Conservation (phyloP, 1,284 basidiomycete species). For the Microbotryum silenes-acaulis region DNA sequence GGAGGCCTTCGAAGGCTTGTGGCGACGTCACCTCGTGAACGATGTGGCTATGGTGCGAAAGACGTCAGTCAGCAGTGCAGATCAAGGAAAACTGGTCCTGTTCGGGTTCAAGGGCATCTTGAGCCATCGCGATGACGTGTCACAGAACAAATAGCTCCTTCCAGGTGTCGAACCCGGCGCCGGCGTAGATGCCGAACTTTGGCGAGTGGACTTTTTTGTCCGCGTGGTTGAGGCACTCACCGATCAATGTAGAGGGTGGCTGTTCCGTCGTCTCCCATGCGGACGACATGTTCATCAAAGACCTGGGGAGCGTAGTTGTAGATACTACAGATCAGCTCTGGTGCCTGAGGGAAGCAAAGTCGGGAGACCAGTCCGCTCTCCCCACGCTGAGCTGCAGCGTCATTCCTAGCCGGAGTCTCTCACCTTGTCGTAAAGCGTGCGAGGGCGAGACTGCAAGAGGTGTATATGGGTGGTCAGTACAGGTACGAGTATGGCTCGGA, state of each 20-base stretch:
- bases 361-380: background rate
- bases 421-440: slow-evolving; percentile 77
- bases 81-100: too few relatives aligned
- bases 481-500: too few relatives aligned
- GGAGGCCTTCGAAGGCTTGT: slow-evolving; percentile 92
- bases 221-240: slow-evolving; percentile 41
- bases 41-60: slow-evolving; percentile 57
- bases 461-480: too few relatives aligned
- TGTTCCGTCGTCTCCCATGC: slow-evolving; percentile 69
- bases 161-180: too few relatives aligned
- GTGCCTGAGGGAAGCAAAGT: background rate
- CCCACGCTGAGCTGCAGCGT: background rate
- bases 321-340: background rate
- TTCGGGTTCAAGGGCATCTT: background rate
- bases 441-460: slow-evolving; percentile 4
- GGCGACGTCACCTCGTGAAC: slow-evolving; percentile 95
- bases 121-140: slow-evolving; percentile 9
- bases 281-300: slow-evolving; percentile 88
- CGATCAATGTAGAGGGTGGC: slow-evolving; percentile 89
- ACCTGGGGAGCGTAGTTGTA: slow-evolving; percentile 44
- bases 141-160: slow-evolving; percentile 18
- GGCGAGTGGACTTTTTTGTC: too few relatives aligned
- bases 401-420: background rate
- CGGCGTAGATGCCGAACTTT: too few relatives aligned
- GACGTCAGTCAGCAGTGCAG: background rate